Evolutionary conservation across 2,329 filamentous ascomycete genomes (phyloP).

Genomic region (Leptographium radiaticola): DNA sequence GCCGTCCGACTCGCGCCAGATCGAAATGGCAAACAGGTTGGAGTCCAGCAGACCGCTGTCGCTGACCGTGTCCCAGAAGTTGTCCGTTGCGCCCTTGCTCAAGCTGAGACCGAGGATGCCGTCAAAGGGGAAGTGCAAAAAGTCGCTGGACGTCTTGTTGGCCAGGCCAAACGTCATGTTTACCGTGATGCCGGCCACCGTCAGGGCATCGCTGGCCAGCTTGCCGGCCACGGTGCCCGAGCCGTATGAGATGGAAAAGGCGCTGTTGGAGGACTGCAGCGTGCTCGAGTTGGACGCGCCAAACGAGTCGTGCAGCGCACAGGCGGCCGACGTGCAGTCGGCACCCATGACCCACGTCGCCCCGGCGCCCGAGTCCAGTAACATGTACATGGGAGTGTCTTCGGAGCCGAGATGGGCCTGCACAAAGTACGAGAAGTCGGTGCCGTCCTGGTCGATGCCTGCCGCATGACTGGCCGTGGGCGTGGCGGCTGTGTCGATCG

Average conservation of each 20-base stretch:
- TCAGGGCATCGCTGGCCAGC: conserved; percentile 52
- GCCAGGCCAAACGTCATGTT: conserved; percentile 61
- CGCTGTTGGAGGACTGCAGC: conserved; percentile 35
- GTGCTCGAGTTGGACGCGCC: conserved; percentile 52
- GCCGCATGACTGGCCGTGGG: conserved; percentile 34
- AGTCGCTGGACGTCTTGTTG: conserved; percentile 57
- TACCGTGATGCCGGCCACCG: conserved; percentile 51
- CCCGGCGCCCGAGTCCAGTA: conserved; percentile 53
- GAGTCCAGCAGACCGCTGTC: conserved; percentile 39
- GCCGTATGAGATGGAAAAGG: conserved; percentile 62
- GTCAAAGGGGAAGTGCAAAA: conserved; percentile 69
- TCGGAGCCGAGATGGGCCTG: conserved; percentile 42
- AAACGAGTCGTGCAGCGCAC: conserved; percentile 56
- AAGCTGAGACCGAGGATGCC: conserved; percentile 73
- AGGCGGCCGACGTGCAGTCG: conserved; percentile 53
- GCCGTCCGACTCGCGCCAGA: conserved; percentile 56
- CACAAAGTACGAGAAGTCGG: conserved; percentile 53
- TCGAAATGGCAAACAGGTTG: conserved; percentile 58
- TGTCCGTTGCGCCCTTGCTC: conserved; percentile 44
- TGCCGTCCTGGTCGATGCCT: conserved; percentile 50
- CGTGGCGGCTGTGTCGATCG: conserved; percentile 30
- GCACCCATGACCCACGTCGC: conserved; percentile 77
- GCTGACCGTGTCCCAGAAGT: conserved; percentile 52
- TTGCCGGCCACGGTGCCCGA: conserved; percentile 59
- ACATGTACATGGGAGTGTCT: conserved; percentile 42